Base-by-base conservation (phyloP, 208 protist genomes). In the Trypanosoma rangeli region DNA sequence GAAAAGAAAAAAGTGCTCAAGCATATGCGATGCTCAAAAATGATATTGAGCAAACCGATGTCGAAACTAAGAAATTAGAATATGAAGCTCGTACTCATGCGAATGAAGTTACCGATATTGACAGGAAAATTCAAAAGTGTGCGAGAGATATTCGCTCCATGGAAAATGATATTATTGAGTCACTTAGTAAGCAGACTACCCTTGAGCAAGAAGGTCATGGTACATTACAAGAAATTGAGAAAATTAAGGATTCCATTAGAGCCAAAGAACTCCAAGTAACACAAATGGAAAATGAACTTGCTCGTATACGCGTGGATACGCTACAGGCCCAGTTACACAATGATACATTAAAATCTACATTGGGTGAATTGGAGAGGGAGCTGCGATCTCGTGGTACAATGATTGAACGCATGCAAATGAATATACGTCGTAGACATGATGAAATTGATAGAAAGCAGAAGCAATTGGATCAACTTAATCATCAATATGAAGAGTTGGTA, bases 361-460 rank as follows among this genome's bases (percentile, higher is more conserved):
- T 97, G 12, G 76, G 72, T 0, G 93, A 96, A n/a, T 71, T 97
- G 5, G 93, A 97, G 70, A 94, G 86, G 68, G 95, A 98, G 74
- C 70, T 98, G 22, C 82, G 90, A 69, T 89, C 94, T 37, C 87
- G 96, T 52, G 94, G 94, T 60, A 44, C 69, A 24, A 80, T 98
- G 74, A 94, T 98, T 62, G 90, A 97, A 56, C 84, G 91, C 48
- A 98, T 98, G 89, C 94, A 98, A 77, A 57, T 86, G n/a, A 96
- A 98, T 72, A 98, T 98, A 54, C 86, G 96, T 35, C 89, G 94
- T 56, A 83, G 92, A 24, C 90, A 98, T 79, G 96, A 98, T 65
- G 96, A 98, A 63, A 98, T 99, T 61, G 96, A 98, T 71, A 84
- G 92, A 55, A 99, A 99, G 82, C 97, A 98, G 75, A 97, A 94